Base-by-base conservation (phyloP, 2,329 filamentous ascomycete genomes). In the Paraphoma sp. region DNA sequence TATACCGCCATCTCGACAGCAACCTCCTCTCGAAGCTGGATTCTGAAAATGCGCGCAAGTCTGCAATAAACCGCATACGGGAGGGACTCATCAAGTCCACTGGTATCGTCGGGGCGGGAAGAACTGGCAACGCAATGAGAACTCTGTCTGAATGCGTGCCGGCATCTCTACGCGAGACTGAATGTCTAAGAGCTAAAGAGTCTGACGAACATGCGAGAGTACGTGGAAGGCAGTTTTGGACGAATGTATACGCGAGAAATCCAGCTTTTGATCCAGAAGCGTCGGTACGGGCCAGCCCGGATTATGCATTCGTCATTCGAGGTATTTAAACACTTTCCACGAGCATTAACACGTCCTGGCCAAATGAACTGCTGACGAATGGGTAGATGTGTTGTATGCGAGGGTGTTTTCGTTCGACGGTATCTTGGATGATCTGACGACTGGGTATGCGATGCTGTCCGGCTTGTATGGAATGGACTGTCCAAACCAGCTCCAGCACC, bases 381-480 rank as follows among this genome's bases (percentile, higher is more conserved):
- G 23, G 6, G 17, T 23, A 55, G 53, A 55, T n/a, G 36, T 55
- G 14, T 41, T 55, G 23, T 55, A 55, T 45, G 53, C 36, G 36
- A 17, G 46, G 16, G 31, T 55, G 11, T 55, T 55, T 47, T 55
- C 53, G 9, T 55, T 45, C 23, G 46, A 51, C 33, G 53, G 46
- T 18, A 55, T 55, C 31, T 17, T 55, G 8, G 47, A 51, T 29
- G 53, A 51, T 28, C 47, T 51, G n/a, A 45, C 36, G 9, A 55
- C 53, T 16, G 53, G 53, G 6, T 51, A 44, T 29, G 53, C 48
- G 11, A 56, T 56, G 18, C 28, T 56, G 46, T 44, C 48, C 12
- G 53, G 28, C 9, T 38, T 56, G n/a, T 51, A 45, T 46, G 53
- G 48, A 16, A 51, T 56, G 40, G 53, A 56, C 28, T 46, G 47